Evolutionary conservation across 371 early-diverging fungal species (phyloP).

Genomic region (Sporodiniella umbellata): DNA sequence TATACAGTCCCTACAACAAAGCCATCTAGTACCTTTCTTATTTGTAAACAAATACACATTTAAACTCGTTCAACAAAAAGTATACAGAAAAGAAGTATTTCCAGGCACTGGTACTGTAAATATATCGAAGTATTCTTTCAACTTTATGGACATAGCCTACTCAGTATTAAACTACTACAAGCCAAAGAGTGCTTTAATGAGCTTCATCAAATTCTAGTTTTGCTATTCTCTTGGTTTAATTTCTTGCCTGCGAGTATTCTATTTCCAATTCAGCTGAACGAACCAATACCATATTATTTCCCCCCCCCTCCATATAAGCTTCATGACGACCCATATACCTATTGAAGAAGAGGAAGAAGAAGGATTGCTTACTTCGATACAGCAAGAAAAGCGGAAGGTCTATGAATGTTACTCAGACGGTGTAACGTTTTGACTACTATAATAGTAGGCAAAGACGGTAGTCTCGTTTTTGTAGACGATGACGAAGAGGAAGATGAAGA

Average conservation of each 20-base stretch:
- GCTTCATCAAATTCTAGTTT: conserved; percentile 19
- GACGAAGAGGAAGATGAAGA: conserved; percentile 19
- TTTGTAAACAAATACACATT: conserved; percentile 22
- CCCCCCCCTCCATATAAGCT: conserved; percentile 14
- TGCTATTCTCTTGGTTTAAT: conserved; percentile 27
- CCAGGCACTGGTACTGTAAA: conserved; percentile 20
- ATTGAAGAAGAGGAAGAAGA: conserved; percentile 1
- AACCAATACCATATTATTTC: neutral
- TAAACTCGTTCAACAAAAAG: conserved; percentile 27
- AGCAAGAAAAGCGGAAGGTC: conserved; percentile 33
- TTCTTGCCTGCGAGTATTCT: conserved; percentile 28
- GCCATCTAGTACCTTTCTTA: conserved; percentile 3
- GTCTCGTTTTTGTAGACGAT: conserved; percentile 13
- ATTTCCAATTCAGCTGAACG: conserved; percentile 21
- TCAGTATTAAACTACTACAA: conserved; percentile 39
- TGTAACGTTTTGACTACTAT: conserved; percentile 40
- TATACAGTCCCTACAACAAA: conserved; percentile 7
- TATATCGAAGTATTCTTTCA: conserved; percentile 33
- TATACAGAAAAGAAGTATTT: conserved; percentile 40
- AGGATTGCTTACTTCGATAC: neutral
- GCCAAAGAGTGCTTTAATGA: conserved; percentile 21
- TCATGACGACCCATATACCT: conserved; percentile 37
- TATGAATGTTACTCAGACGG: conserved; percentile 44
- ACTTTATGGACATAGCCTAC: conserved; percentile 29
- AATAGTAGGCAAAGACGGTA: conserved; percentile 28